Evolutionary conservation across 2,329 filamentous ascomycete genomes (phyloP).

Genomic region (Pseudocercospora pini-densiflorae): DNA sequence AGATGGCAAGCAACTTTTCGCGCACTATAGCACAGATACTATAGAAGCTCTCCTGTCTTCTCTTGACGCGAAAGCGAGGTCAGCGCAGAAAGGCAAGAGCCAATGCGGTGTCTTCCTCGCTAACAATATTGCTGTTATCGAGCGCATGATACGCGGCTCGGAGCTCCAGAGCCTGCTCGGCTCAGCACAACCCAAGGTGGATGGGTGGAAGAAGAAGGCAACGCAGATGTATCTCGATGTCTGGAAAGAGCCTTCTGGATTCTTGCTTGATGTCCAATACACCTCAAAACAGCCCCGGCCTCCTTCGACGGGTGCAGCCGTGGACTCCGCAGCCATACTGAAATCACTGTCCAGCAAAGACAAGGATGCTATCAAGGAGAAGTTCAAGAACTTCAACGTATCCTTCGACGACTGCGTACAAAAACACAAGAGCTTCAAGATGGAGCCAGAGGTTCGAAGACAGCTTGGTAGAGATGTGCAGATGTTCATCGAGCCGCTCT

Average conservation of each 20-base stretch:
- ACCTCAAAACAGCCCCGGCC: slow-evolving; percentile 77
- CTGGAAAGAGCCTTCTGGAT: slow-evolving; percentile 85
- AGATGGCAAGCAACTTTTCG: slow-evolving; percentile 85
- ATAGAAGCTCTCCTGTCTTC: slow-evolving; percentile 78
- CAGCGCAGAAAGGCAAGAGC: slow-evolving; percentile 75
- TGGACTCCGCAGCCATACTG: slow-evolving; percentile 81
- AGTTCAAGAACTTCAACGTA: slow-evolving; percentile 89
- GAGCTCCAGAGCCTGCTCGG: slow-evolving; percentile 73
- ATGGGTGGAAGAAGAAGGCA: slow-evolving; percentile 86
- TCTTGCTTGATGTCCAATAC: slow-evolving; percentile 89
- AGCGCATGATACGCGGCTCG: slow-evolving; percentile 80
- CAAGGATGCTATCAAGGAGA: slow-evolving; percentile 94
- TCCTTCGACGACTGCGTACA: slow-evolving; percentile 87
- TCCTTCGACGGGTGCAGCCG: slow-evolving; percentile 65
- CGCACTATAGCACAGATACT: slow-evolving; percentile 87
- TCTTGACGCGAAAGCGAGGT: slow-evolving; percentile 74
- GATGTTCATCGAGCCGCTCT: slow-evolving; percentile 89
- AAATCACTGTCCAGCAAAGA: slow-evolving; percentile 87
- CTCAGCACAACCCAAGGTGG: slow-evolving; percentile 60
- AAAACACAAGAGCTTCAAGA: slow-evolving; percentile 79
- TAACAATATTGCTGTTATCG: slow-evolving; percentile 83
- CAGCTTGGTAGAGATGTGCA: slow-evolving; percentile 84
- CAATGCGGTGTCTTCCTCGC: slow-evolving; percentile 86
- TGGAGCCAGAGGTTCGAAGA: slow-evolving; percentile 87
- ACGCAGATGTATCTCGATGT: slow-evolving; percentile 80